Conservation (phyloP, 306 rosid species). For the Nissolia schottii region DNA sequence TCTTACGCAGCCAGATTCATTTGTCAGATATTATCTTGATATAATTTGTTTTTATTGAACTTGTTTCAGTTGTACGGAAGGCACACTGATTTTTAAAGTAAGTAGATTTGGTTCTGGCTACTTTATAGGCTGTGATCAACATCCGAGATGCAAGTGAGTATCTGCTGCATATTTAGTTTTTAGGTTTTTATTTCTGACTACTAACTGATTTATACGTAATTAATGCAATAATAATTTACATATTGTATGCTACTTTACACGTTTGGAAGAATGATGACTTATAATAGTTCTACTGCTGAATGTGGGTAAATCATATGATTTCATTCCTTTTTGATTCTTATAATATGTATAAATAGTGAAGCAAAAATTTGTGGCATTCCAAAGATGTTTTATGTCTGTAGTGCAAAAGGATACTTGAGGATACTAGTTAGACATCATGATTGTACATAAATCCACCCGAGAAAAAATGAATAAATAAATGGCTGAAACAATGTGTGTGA, state of each 20-base stretch:
- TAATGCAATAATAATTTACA: not conserved
- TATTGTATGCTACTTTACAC: not conserved
- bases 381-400: not conserved
- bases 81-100: constrained; percentile 84
- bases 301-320: constrained; percentile 6
- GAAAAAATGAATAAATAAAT: not conserved
- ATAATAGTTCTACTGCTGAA: not conserved
- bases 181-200: not conserved
- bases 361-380: not conserved
- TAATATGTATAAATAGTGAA: not conserved
- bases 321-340: constrained; percentile 3
- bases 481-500: not conserved
- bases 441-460: not conserved
- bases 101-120: constrained; percentile 91
- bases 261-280: not conserved
- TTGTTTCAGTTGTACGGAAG: constrained; percentile 78
- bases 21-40: constrained; percentile 13
- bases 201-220: not conserved
- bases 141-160: constrained; percentile 98
- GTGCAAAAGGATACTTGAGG: not conserved
- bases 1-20: constrained; percentile 1
- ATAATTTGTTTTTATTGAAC: constrained; percentile 22
- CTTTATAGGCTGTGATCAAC: constrained; percentile 91
- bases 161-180: constrained; percentile 4
- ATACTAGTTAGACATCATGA: not conserved